Evolutionary conservation across 257 asterid genomes (phyloP).

Genomic region (Scutellaria barbata): DNA sequence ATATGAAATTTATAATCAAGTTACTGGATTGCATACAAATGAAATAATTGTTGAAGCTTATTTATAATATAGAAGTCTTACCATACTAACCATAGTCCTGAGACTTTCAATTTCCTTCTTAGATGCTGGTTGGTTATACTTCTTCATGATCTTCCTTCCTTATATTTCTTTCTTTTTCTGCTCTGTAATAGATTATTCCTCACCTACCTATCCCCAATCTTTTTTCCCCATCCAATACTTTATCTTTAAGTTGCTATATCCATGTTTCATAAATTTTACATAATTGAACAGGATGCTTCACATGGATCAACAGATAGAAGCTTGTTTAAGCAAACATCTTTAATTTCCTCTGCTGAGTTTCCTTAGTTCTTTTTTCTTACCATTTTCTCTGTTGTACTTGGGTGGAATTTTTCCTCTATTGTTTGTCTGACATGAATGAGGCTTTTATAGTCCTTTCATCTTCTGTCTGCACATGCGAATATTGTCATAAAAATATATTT

Average conservation of each 20-base stretch:
- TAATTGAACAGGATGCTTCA: neutral
- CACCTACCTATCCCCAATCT: neutral
- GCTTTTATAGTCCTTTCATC: slow-evolving; percentile 18
- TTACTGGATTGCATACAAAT: slow-evolving; percentile 1
- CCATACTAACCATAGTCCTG: neutral
- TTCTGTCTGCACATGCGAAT: slow-evolving; percentile 26
- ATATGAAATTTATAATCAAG: neutral
- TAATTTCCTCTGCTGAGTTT: neutral
- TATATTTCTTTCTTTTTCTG: neutral
- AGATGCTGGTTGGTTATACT: neutral
- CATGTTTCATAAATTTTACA: neutral
- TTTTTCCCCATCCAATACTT: neutral
- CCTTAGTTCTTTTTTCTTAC: neutral
- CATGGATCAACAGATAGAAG: slow-evolving; percentile 7
- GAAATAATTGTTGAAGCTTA: slow-evolving; percentile 2
- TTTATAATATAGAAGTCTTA: neutral
- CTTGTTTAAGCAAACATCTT: slow-evolving; percentile 8
- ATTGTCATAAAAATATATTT: neutral
- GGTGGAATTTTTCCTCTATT: neutral
- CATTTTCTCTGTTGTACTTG: slow-evolving; percentile 8
- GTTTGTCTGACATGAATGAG: slow-evolving; percentile 7
- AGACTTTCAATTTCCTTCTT: slow-evolving; percentile 3
- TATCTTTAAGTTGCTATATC: neutral
- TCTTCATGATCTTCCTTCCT: slow-evolving; percentile 27
- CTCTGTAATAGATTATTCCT: neutral